Evolutionary conservation across 768 basidiomycete species (phyloP).

Genomic region (Sutorius australiensis): DNA sequence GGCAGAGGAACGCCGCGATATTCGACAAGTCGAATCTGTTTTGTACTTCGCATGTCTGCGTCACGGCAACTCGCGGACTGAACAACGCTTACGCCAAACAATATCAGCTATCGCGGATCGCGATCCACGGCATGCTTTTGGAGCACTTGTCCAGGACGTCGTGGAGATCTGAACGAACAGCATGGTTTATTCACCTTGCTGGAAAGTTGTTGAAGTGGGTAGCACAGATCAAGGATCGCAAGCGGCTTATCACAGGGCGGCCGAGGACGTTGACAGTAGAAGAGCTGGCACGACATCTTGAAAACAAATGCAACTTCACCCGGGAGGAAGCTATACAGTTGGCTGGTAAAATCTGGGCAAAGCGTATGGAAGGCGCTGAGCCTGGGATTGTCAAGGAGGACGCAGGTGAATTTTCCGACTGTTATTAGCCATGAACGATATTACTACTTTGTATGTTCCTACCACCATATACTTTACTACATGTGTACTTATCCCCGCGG

Average conservation of each 20-base stretch:
- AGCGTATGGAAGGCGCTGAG: constrained; percentile 2
- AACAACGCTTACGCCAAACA: constrained; percentile 19
- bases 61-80: constrained; percentile 32
- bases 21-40: constrained; percentile 23
- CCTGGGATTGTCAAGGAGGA: constrained; percentile 9
- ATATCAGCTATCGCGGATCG: constrained; percentile 31
- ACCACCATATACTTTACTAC: too few relatives aligned
- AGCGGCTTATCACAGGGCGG: not conserved
- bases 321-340: constrained; percentile 13
- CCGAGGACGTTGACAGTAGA: constrained; percentile 7
- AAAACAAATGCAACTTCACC: constrained; percentile 12
- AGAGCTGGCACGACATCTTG: constrained; percentile 16
- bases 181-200: constrained; percentile 23
- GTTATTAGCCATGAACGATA: not conserved
- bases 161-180: constrained; percentile 18
- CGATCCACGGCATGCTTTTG: constrained; percentile 21
- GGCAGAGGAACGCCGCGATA: constrained; percentile 25
- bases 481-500: not conserved
- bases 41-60: constrained; percentile 36
- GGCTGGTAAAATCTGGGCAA: constrained; percentile 19
- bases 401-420: not conserved
- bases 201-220: constrained; percentile 20
- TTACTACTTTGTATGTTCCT: not conserved
- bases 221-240: constrained; percentile 4
- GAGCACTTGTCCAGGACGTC: constrained; percentile 14